Evolutionary conservation across 2,329 filamentous ascomycete genomes (phyloP).

Genomic region (Leptographium wingfieldii): DNA sequence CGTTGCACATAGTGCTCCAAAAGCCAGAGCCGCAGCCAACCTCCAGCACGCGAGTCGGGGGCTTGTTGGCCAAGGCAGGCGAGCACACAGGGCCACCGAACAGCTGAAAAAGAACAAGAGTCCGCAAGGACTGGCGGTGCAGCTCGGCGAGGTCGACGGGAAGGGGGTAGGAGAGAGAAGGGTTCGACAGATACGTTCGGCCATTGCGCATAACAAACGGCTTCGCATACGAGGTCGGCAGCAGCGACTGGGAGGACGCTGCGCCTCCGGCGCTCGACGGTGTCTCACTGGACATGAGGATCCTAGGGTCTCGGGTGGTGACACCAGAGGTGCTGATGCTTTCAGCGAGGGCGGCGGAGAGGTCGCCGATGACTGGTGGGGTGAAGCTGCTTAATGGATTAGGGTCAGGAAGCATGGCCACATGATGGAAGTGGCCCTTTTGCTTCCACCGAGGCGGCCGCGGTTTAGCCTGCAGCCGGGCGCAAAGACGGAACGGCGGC

Average conservation of each 20-base stretch:
- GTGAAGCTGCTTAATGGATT: background rate
- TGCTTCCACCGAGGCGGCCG: background rate
- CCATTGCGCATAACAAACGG: constrained; percentile 65
- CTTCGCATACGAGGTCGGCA: constrained; percentile 20
- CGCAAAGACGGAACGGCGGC: background rate
- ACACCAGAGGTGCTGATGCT: constrained; percentile 31
- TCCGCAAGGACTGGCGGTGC: constrained; percentile 75
- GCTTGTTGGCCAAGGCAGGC: constrained; percentile 49
- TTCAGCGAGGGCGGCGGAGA: constrained; percentile 23
- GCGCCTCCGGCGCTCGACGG: constrained; percentile 28
- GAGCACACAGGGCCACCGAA: constrained; percentile 72
- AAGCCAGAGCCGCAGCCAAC: constrained; percentile 78
- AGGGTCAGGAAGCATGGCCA: background rate
- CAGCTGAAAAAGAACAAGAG: constrained; percentile 66
- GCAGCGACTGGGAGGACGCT: constrained; percentile 15
- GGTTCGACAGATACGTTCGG: constrained; percentile 69
- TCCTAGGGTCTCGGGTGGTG: constrained; percentile 18
- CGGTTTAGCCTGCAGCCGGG: background rate
- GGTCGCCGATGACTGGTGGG: constrained; percentile 13
- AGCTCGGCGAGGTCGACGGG: constrained; percentile 75
- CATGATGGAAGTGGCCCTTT: background rate
- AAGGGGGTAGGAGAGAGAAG: constrained; percentile 63
- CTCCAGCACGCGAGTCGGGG: constrained; percentile 70
- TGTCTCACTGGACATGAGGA: constrained; percentile 36
- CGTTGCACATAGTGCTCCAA: constrained; percentile 82